Evolutionary conservation across 345 rosid species (phyloP), one percentile per base, ranked within the genome.

Genomic region (Lumnitzera littorea): DNA sequence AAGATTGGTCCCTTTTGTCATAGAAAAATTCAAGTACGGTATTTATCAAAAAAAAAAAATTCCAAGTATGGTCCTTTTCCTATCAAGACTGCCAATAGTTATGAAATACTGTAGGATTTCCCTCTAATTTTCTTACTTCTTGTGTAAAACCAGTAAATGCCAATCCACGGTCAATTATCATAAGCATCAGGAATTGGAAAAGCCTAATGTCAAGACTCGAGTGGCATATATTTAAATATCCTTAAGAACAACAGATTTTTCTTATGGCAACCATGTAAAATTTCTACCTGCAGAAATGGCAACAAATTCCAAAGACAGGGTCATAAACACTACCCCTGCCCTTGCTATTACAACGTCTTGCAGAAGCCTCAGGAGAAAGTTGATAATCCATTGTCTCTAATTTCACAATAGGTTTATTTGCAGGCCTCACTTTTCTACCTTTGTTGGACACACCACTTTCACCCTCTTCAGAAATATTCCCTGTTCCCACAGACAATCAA

Each of bases 271-370:
- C 13, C 14, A 25, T 9, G 15, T 16, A 23, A 11, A 23, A 24
- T 13, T 23, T 15, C 11, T 17, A 78, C 83, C 83, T 78, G 83
- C 79, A 78, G 66, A 74, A 78, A 61, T 74, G 79, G 66, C 82
- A 78, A 67, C 75, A 66, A 67, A 74, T 78, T 25, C 82, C 77
- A 61, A 63, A 64, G 49, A 71, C 48, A 46, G 82, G 65, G 55
- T 78, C 73, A 12, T 69, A 66, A 58, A 78, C 16, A 0, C 65
- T 58, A 53, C 79, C 68, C 31, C 82, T 75, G 7, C 72, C 68
- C 64, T 74, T 66, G 62, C 76, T 54, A 46, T 46, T 7, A 65
- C 79, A 78, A 9, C 79, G 71, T 65, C 72, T 62, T 59, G 76
- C 69, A 25, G 82, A 78, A 53, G 66, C 76, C 51, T 71, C 72